phyloP scores from a whole-genome alignment of 2,329 filamentous ascomycete species.

The Pseudocercospora fuligena region DNA sequence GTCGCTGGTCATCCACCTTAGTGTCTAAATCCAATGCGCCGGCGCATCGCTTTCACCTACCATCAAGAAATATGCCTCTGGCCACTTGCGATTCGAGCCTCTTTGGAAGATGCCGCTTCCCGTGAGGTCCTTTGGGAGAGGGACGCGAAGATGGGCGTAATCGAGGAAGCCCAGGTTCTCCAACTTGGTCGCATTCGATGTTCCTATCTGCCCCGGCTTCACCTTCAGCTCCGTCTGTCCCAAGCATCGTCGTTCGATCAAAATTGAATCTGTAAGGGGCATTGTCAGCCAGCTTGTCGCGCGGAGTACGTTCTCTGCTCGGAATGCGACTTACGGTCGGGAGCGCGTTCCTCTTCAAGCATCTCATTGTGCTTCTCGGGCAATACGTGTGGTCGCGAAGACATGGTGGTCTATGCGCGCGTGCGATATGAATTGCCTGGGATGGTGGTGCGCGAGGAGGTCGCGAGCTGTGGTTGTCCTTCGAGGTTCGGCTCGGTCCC shows the following conservation, averaged over 20 bases:
- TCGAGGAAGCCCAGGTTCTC: slow-evolving; percentile 84
- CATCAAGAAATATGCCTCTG: slow-evolving; percentile 96
- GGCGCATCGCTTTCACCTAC: slow-evolving; percentile 36
- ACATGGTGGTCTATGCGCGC: background rate
- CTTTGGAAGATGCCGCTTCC: slow-evolving; percentile 90
- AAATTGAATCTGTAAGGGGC: slow-evolving; percentile 51
- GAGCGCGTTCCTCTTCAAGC: slow-evolving; percentile 65
- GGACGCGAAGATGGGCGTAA: slow-evolving; percentile 92
- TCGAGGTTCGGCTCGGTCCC: background rate
- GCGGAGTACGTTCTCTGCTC: slow-evolving; percentile 3
- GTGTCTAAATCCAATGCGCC: slow-evolving; percentile 14
- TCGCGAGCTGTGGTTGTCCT: background rate
- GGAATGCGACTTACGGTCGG: slow-evolving; percentile 60
- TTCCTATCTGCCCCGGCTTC: slow-evolving; percentile 75
- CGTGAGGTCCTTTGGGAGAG: slow-evolving; percentile 85
- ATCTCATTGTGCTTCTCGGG: slow-evolving; percentile 69
- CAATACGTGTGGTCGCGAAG: slow-evolving; percentile 43
- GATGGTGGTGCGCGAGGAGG: background rate
- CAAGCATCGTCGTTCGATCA: slow-evolving; percentile 82
- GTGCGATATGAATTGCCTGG: background rate
- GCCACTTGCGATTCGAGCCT: slow-evolving; percentile 63
- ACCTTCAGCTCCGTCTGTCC: slow-evolving; percentile 90
- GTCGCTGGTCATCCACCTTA: slow-evolving; percentile 59
- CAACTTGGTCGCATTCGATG: slow-evolving; percentile 72
- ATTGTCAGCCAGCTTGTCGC: slow-evolving; percentile 22